Base-by-base conservation (phyloP, 140 eudicot species). In the Cichorium intybus region DNA sequence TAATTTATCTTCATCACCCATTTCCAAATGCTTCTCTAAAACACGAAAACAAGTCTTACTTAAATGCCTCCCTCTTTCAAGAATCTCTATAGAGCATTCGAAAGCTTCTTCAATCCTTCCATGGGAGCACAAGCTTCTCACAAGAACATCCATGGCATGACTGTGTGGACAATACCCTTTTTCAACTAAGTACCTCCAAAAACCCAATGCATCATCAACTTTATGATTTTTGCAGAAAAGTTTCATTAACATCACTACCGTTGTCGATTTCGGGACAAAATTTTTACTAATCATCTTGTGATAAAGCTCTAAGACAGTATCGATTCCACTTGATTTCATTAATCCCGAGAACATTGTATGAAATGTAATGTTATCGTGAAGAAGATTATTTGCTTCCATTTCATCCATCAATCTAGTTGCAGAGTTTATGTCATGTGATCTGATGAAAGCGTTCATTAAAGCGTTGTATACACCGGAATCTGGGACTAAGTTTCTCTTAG, bases 381-480 rank as follows among this genome's bases (percentile, higher is more conserved):
- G 55, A 63, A 90, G 68, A 60, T 69, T 69, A 70, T 78, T 82
- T 47, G 60, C 75, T 61, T 82, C 95, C 97, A 90, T 90, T 71
- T 82, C 81, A 7, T 76, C 76, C 95, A 84, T 76, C 62, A 90
- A 72, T 34, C 37, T 46, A 58, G 71, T 57, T 54, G 95, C 96
- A 9, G 94, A 70, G 2, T 66, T 29, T 41, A 84, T 27, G 68
- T 87, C 81, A 51, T 79, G 81, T 34, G 84, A 82, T 65, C 77
- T 78, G 60, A 90, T 68, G 31, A 84, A 58, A 71, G 85, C 70
- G 26, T 82, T 78, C 51, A 90, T 75, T 46, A 84, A 73, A 5
- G 95, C 96, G 62, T 87, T 84, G 72, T 80, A 90, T 43, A 78
- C 96, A 63, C 88, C 96, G 24, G 77, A 66, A 79, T 90, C 97